phyloP scores from a whole-genome alignment of 345 rosid species.

The Odontarrhena argentea region DNA sequence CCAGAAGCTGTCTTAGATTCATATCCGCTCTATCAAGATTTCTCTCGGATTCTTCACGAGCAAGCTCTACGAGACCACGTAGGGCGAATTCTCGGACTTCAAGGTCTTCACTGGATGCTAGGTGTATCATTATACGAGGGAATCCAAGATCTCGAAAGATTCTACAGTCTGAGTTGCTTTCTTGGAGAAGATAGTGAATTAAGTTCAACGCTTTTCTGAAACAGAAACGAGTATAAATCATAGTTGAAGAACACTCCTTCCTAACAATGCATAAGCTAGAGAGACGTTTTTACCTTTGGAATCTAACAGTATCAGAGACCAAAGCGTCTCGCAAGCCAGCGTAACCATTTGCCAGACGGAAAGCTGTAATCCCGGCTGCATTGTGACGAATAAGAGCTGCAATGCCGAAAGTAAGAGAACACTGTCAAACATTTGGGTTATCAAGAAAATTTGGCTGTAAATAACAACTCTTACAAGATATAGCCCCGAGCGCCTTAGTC shows the following conservation, averaged over 20 bases:
- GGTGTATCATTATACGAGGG: slow-evolving; percentile 78
- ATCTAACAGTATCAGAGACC: slow-evolving; percentile 64
- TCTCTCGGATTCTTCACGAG: slow-evolving; percentile 49
- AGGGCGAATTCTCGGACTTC: slow-evolving; percentile 88
- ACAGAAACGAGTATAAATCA: neutral
- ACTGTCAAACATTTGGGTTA: neutral
- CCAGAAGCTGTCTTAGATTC: slow-evolving; percentile 69
- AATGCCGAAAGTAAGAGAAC: slow-evolving; percentile 34
- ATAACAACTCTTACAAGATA: slow-evolving; percentile 74
- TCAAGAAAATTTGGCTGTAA: neutral
- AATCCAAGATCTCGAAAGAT: slow-evolving; percentile 70
- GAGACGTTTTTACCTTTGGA: slow-evolving; percentile 64
- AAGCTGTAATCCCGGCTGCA: slow-evolving; percentile 74
- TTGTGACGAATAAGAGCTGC: slow-evolving; percentile 87
- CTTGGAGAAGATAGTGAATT: slow-evolving; percentile 81
- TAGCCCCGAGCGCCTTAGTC: slow-evolving; percentile 84
- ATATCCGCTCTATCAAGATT: slow-evolving; percentile 52
- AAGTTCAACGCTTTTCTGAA: slow-evolving; percentile 89
- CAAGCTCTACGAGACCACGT: slow-evolving; percentile 68
- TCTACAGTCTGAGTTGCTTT: slow-evolving; percentile 68
- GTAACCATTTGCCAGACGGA: slow-evolving; percentile 89
- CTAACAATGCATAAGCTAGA: neutral
- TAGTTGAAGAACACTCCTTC: slow-evolving; percentile 2
- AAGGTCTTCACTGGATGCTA: slow-evolving; percentile 71
- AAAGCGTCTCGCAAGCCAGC: slow-evolving; percentile 79